Percentiles rank a stretch among this genome's conserved stretches.
These are phyloP conservation scores for Starmerella khaoyaiensis DNA, from an alignment of 805 yeast genomes.

Conservation along the genomic window DNA sequence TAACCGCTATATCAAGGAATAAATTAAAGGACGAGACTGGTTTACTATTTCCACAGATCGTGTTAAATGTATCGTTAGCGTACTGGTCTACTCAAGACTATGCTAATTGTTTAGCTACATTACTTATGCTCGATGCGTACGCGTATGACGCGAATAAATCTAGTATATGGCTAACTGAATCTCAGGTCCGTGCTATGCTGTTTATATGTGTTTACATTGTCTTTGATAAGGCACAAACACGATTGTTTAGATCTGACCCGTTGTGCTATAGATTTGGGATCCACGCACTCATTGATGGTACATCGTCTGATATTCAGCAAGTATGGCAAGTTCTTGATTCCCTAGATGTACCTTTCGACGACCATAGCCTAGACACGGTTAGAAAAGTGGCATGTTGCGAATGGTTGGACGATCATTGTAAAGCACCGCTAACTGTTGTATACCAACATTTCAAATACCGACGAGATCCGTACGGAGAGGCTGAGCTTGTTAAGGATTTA, in stretches of 20 bases:
- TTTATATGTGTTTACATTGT: constrained; percentile 8
- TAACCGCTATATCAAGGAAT: constrained; percentile 1
- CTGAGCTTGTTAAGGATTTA: too few relatives aligned
- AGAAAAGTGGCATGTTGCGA: background rate
- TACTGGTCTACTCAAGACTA: constrained; percentile 10
- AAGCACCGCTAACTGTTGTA: too few relatives aligned
- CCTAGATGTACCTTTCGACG: too few relatives aligned
- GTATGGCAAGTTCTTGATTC: too few relatives aligned
- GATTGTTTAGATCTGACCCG: too few relatives aligned
- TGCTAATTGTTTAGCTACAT: constrained; percentile 8
- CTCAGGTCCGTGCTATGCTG: constrained; percentile 8
- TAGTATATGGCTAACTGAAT: constrained; percentile 9
- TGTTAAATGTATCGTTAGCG: constrained; percentile 12
- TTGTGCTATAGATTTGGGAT: too few relatives aligned
- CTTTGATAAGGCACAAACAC: too few relatives aligned
- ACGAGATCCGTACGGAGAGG: too few relatives aligned
- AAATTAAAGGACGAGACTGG: background rate
- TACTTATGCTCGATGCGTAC: constrained; percentile 5
- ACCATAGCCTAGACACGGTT: background rate
- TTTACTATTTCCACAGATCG: background rate
- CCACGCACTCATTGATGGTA: too few relatives aligned
- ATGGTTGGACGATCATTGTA: too few relatives aligned
- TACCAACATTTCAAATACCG: too few relatives aligned
- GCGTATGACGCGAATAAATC: background rate
- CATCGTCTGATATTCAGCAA: too few relatives aligned